Evolutionary conservation across 306 rosid species (phyloP).

Genomic region (Vigna radiata): DNA sequence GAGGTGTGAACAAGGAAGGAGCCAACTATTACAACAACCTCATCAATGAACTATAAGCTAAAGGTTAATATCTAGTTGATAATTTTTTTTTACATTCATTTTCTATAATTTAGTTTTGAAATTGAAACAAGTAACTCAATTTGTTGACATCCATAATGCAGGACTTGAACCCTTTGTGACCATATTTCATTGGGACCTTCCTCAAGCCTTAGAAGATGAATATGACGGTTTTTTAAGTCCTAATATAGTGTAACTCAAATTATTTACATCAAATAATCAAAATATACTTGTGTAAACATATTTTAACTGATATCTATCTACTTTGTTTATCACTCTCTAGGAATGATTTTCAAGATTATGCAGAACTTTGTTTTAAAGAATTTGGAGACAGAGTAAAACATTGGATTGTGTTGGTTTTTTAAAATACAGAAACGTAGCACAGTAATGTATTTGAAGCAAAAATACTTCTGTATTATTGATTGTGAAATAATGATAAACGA

Average conservation of each 20-base stretch:
- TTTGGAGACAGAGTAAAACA: conserved; percentile 71
- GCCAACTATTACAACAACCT: conserved; percentile 59
- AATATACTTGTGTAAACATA: neutral
- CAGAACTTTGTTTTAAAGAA: conserved; percentile 61
- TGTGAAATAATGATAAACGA: too few relatives aligned
- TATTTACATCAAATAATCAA: too few relatives aligned
- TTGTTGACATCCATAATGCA: neutral
- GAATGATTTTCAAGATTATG: conserved; percentile 57
- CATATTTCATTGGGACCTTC: conserved; percentile 76
- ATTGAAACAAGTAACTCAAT: neutral
- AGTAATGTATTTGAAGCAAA: too few relatives aligned
- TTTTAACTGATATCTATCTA: too few relatives aligned
- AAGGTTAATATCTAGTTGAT: conserved; percentile 45
- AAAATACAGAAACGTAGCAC: too few relatives aligned
- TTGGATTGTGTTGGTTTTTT: too few relatives aligned
- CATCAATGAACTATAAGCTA: conserved; percentile 57
- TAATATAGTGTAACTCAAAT: conserved; percentile 53
- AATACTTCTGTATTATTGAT: too few relatives aligned
- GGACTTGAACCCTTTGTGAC: conserved; percentile 65
- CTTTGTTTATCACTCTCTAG: conserved; percentile 18
- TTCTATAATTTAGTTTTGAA: neutral
- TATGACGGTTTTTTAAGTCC: conserved; percentile 67
- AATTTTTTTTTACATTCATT: neutral
- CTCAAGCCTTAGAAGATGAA: conserved; percentile 69
- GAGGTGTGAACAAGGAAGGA: conserved; percentile 65